Evolutionary conservation across 2,329 filamentous ascomycete species (phyloP), one percentile per base, ranked within the genome.

Genomic region (Tricladium varicosporioides): DNA sequence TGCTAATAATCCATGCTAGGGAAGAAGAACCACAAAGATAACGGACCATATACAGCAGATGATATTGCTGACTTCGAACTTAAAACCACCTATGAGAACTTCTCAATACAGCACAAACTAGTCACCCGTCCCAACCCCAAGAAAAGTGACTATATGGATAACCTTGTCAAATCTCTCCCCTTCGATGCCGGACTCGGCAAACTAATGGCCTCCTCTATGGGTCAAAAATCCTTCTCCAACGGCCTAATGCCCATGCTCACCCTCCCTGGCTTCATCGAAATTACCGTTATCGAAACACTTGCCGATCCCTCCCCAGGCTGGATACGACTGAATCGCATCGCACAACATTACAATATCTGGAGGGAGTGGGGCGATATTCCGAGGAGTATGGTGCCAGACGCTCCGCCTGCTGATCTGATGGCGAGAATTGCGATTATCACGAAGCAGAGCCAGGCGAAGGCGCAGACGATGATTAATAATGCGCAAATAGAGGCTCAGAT

Each of bases 211-310:
- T 27, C 22, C 3, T 27, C 22, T 7, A 27, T 27, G 22, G 22
- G 22, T 27, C 22, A 27, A 27, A 27, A 27, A 27, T 27, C 22
- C 22, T 27, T 27, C 22, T 57, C 58, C 9, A 51, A 43, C 1
- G 51, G 55, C 14, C 9, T 51, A n/a, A 60, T 54, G 58, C 55
- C 54, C 63, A 79, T 85, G 48, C 80, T 83, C 1, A 71, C 85
- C 2, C 74, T 85, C 27, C 84, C 80, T 60, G 81, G 84, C 62
- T 85, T 85, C 65, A 83, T 85, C 53, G 85, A 82, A 69, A 48
- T 50, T 7, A 50, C 49, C 11, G 46, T 51, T 18, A 46, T 50
- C 42, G 57, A 59, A 16, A 22, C 53, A 7, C 48, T 57, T 15
- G 45, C 27, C 19, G 49, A 56, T 18, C 54, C 48, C 2, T 48